Percentiles rank a stretch among this genome's conserved stretches.
Evolutionary conservation across 148 eudicot species (phyloP).

Genomic region (Diospyros kaki): DNA sequence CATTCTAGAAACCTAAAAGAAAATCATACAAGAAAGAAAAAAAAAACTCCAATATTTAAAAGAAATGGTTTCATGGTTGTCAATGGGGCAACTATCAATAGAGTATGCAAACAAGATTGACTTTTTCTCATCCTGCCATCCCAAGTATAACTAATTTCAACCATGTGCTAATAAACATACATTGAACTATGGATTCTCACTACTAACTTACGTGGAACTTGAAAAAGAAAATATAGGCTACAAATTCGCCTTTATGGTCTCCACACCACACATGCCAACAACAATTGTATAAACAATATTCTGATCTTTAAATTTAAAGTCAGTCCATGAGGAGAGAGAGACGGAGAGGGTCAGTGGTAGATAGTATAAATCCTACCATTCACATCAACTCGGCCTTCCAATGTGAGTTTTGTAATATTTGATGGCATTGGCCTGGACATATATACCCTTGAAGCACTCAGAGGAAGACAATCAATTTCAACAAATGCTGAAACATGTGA

Average conservation of each 20-base stretch:
- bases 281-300: background rate
- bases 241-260: background rate
- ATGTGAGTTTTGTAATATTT: conserved; percentile 55
- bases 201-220: background rate
- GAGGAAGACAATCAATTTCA: conserved; percentile 7
- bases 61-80: background rate
- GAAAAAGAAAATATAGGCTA: background rate
- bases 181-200: background rate
- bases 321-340: background rate
- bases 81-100: background rate
- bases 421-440: conserved; percentile 26
- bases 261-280: background rate
- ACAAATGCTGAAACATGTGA: conserved; percentile 12
- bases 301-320: background rate
- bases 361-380: conserved; percentile 39
- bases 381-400: conserved; percentile 79
- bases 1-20: background rate
- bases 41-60: background rate
- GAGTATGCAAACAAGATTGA: background rate
- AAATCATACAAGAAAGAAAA: background rate
- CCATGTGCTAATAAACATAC: background rate
- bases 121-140: background rate
- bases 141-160: background rate
- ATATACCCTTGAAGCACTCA: conserved; percentile 18
- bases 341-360: background rate